Percentiles rank a stretch among this genome's conserved stretches.
These are phyloP conservation scores for Mortierella sp. DNA, from an alignment of 371 early-diverging fungal genomes.

Conservation along the genomic window DNA sequence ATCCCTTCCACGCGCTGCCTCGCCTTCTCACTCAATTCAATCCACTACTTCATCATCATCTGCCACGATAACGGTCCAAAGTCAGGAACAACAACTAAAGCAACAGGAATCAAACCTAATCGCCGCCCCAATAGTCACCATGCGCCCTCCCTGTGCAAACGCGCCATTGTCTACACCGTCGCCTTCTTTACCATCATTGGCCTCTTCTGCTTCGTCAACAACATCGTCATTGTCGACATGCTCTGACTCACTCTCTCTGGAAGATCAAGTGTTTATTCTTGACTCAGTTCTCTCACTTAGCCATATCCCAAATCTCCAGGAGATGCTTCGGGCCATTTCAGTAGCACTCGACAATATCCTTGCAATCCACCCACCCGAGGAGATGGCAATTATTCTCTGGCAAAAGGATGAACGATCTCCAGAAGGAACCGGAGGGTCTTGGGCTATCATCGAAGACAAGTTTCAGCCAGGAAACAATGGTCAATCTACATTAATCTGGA, in stretches of 20 bases:
- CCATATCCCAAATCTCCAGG: conserved; percentile 31
- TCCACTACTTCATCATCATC: conserved; percentile 24
- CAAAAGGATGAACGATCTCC: conserved; percentile 41
- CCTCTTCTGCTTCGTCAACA: too few relatives aligned
- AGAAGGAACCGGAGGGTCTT: conserved; percentile 30
- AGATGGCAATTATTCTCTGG: conserved; percentile 52
- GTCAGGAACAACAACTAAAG: too few relatives aligned
- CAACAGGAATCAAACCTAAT: too few relatives aligned
- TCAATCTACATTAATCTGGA: conserved; percentile 43
- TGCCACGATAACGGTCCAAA: too few relatives aligned
- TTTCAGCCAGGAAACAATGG: conserved; percentile 30
- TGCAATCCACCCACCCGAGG: conserved; percentile 45
- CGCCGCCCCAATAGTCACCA: too few relatives aligned
- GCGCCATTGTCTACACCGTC: too few relatives aligned
- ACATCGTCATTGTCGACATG: too few relatives aligned
- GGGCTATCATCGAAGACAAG: conserved; percentile 51
- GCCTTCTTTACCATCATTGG: too few relatives aligned
- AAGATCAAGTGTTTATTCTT: conserved; percentile 44
- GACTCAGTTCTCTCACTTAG: conserved; percentile 35
- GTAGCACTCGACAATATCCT: conserved; percentile 41
- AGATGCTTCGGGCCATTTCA: conserved; percentile 36
- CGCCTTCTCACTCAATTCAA: conserved; percentile 30
- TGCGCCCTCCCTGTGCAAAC: too few relatives aligned
- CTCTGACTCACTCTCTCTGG: conserved; percentile 14
- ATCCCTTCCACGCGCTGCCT: conserved; percentile 15